Base-by-base conservation (phyloP, 2,329 filamentous ascomycete genomes). In the Paramyrothecium roridum region DNA sequence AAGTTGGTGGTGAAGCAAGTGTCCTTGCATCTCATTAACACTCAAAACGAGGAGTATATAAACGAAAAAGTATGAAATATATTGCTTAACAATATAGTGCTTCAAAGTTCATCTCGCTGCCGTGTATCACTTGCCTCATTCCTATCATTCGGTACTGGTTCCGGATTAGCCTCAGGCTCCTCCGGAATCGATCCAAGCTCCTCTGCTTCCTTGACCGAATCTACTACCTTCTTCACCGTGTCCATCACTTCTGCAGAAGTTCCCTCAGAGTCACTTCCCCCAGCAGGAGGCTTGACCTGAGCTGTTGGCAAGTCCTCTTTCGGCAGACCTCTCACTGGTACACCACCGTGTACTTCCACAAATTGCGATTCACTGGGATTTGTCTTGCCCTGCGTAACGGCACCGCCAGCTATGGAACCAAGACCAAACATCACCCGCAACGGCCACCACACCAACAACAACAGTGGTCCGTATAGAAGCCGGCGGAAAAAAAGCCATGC, bases 391-490 rank as follows among this genome's bases (percentile, higher is more conserved):
- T 71, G 57, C 52, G 82, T 77, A 16, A 86, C 72, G 2, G 74
- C 78, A 33, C 78, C 77, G 21, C 88, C 72, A 3, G 86, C 74
- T 17, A 79, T 78, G 56, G 86, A 76, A 16, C 82, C 70, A 52
- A 83, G 70, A 26, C 82, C 85, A 65, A 87, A 87, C 12, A 87
- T 59, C 20, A 90, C 70, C 64, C 86, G 86, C n/a, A 93, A 63
- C 2, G 93, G 93, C 55, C 95, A 76, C 83, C 90, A 93, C 22
- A 97, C 73, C 21, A 98, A 78, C 90, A 91, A 95, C 87, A 90
- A 96, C 55, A 91, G 73, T 1, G 95, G 95, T 0, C 95, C 93
- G 75, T 96, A 99, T 8, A 99, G 68, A 45, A 93, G 78, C 48
- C 95, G 80, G 26, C 95, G 80, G 67, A 96, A 97, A 8, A 96